These are phyloP conservation scores for Termitomyces sp. DNA, from an alignment of 768 basidiomycete species.

Conservation along the genomic window DNA sequence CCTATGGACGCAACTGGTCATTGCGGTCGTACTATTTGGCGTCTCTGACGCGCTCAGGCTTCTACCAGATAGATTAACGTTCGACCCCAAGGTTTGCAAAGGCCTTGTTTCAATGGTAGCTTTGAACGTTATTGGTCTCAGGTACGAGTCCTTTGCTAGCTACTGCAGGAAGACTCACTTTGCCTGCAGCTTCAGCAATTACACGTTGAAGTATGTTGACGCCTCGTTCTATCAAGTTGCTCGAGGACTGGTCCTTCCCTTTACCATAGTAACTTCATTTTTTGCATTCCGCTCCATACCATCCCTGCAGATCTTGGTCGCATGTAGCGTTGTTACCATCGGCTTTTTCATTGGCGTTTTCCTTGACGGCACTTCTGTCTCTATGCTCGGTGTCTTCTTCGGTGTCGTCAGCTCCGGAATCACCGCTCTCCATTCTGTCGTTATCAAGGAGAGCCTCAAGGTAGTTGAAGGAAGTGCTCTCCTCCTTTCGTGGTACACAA, in stretches of 20 bases:
- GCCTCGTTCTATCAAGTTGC: conserved; percentile 96
- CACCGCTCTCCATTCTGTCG: conserved; percentile 86
- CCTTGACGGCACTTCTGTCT: conserved; percentile 61
- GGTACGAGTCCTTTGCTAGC: conserved; percentile 35
- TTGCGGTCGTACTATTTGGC: conserved; percentile 74
- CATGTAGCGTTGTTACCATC: conserved; percentile 77
- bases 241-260: conserved; percentile 87
- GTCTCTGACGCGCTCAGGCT: conserved; percentile 56
- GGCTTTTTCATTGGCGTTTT: conserved; percentile 93
- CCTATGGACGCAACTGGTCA: conserved; percentile 72
- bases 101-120: conserved; percentile 71
- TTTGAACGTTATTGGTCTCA: conserved; percentile 79
- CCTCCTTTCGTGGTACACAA: conserved; percentile 88
- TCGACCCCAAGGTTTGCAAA: conserved; percentile 62
- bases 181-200: conserved; percentile 71
- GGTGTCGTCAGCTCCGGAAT: conserved; percentile 84
- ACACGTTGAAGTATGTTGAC: conserved; percentile 89
- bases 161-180: not conserved
- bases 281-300: conserved; percentile 72
- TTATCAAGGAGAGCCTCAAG: conserved; percentile 83
- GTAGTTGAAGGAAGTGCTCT: conserved; percentile 83
- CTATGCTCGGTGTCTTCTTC: conserved; percentile 64
- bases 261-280: conserved; percentile 88
- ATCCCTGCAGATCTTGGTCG: conserved; percentile 64
- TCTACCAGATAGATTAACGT: conserved; percentile 58